These are phyloP conservation scores for Malassezia restricta DNA, from an alignment of 1,284 basidiomycete species.

Conservation along the genomic window DNA sequence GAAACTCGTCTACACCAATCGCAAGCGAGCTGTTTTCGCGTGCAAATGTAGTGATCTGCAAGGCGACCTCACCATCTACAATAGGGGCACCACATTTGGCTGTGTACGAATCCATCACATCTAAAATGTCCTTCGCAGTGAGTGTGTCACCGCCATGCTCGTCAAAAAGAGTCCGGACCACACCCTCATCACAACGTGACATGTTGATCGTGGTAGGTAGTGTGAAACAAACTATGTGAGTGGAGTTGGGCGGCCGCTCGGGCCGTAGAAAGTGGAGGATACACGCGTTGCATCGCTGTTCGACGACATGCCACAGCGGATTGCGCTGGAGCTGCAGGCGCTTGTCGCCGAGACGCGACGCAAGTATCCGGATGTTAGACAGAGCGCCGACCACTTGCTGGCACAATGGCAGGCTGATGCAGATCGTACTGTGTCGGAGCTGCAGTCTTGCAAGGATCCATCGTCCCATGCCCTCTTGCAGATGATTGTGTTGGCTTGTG, in stretches of 20 bases:
- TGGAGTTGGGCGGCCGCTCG: not conserved
- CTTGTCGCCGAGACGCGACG: slow-evolving; percentile 38
- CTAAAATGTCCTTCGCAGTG: not conserved
- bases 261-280: not conserved
- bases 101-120: slow-evolving; percentile 5
- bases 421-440: slow-evolving; percentile 12
- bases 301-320: slow-evolving; percentile 30
- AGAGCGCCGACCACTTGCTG: slow-evolving; percentile 28
- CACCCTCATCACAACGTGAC: slow-evolving; percentile 5
- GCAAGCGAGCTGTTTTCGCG: not conserved
- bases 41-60: slow-evolving; percentile 5
- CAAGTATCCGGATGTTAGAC: slow-evolving; percentile 40
- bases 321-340: slow-evolving; percentile 36
- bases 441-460: not conserved
- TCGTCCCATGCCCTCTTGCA: slow-evolving; percentile 60
- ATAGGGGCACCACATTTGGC: not conserved
- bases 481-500: slow-evolving; percentile 85
- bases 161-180: slow-evolving; percentile 10
- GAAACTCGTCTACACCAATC: slow-evolving; percentile 11
- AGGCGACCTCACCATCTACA: not conserved
- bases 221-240: not conserved
- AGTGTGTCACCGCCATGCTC: slow-evolving; percentile 1
- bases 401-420: slow-evolving; percentile 22
- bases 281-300: not conserved
- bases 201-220: not conserved